These are phyloP conservation scores for Phyllosticta citriasiana DNA, from an alignment of 2,329 filamentous ascomycete species.

Conservation along the genomic window DNA sequence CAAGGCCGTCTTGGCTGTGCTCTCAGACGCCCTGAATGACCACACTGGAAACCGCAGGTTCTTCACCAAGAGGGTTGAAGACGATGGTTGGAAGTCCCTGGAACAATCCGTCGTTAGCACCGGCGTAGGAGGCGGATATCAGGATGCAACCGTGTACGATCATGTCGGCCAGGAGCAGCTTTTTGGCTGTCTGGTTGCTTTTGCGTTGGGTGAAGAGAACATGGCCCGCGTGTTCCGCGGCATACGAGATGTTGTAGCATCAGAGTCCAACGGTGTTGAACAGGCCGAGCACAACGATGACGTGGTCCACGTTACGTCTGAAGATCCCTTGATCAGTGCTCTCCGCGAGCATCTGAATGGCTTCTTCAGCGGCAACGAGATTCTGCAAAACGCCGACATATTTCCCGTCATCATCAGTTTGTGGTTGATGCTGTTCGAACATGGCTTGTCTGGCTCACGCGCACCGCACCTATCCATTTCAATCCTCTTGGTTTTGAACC, in stretches of 20 bases:
- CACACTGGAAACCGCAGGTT: constrained; percentile 83
- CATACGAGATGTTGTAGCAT: constrained; percentile 18
- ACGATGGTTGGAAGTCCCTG: constrained; percentile 68
- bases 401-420: constrained; percentile 30
- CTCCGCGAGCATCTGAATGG: constrained; percentile 22
- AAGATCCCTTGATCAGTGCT: constrained; percentile 4
- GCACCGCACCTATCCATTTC: constrained; percentile 27
- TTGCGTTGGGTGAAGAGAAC: constrained; percentile 68
- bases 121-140: constrained; percentile 34
- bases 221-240: constrained; percentile 56
- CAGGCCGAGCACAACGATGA: constrained; percentile 12
- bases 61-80: constrained; percentile 66
- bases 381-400: constrained; percentile 31
- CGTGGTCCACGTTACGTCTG: constrained; percentile 13
- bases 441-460: constrained; percentile 21
- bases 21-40: constrained; percentile 64
- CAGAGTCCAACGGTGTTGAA: background rate
- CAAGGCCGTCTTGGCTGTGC: constrained; percentile 59
- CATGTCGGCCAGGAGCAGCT: constrained; percentile 52
- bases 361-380: constrained; percentile 31
- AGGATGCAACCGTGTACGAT: constrained; percentile 23
- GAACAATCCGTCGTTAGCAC: constrained; percentile 63
- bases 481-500: constrained; percentile 25
- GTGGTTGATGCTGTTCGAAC: constrained; percentile 26
- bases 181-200: constrained; percentile 73